Conservation (phyloP, 2,329 filamentous ascomycete genomes). For the Scedosporium apiospermum region DNA sequence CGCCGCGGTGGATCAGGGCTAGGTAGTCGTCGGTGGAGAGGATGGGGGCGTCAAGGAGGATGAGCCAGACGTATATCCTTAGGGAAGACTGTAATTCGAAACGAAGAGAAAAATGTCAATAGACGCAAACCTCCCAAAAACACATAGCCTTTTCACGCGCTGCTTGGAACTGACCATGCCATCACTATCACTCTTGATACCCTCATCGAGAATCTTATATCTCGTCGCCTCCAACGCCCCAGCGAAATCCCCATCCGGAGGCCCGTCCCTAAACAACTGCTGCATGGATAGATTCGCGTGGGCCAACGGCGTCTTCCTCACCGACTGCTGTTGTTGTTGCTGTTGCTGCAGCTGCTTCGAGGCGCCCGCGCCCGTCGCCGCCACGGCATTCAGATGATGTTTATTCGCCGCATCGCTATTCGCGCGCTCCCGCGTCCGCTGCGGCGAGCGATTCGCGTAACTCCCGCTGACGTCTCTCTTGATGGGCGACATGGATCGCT, state of each 20-base stretch:
- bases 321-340: constrained; percentile 8
- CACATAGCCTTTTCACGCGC: not conserved
- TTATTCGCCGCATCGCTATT: constrained; percentile 58
- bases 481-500: constrained; percentile 22
- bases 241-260: constrained; percentile 58
- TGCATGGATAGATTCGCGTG: constrained; percentile 58
- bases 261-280: constrained; percentile 69
- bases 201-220: constrained; percentile 64
- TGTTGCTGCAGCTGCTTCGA: not conserved
- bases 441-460: constrained; percentile 32
- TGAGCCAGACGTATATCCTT: constrained; percentile 93
- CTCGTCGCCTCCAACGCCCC: constrained; percentile 61
- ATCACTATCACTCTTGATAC: constrained; percentile 67
- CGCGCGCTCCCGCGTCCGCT: constrained; percentile 46
- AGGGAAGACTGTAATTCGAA: constrained; percentile 63
- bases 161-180: constrained; percentile 55
- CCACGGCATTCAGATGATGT: constrained; percentile 10
- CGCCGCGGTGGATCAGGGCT: constrained; percentile 79
- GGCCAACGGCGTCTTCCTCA: constrained; percentile 30
- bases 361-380: not conserved
- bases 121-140: not conserved
- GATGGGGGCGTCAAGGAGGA: constrained; percentile 80
- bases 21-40: constrained; percentile 84
- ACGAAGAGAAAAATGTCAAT: not conserved
- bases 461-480: constrained; percentile 21